Base-by-base conservation (phyloP, 2,329 filamentous ascomycete genomes). In the Stenocarpella maydis region DNA sequence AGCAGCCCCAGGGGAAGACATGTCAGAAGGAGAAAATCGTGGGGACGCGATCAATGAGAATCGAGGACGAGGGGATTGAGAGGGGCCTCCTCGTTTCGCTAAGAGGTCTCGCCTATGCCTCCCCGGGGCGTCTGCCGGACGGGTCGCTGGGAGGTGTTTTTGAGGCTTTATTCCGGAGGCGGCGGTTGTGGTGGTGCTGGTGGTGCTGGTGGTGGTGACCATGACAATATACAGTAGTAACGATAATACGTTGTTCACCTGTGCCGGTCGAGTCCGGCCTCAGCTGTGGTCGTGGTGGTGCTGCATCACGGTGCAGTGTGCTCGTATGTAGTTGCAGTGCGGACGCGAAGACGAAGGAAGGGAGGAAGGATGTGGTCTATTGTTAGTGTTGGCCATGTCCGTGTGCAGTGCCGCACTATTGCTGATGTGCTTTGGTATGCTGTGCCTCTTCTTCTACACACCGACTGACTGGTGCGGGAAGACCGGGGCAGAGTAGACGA, bases 381-480 rank as follows among this genome's bases (percentile, higher is more conserved):
- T 53, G 37, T 61, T 53, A 37, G 43, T 49, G 41, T 49, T 24
- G 41, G 2, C 1, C 1, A n/a, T 47, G 41, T 31, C 12, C 34
- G 28, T 7, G 3, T 31, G 28, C 26, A 17, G n/a, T 63, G 41
- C n/a, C 47, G 41, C 28, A 12, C 58, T 63, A 31, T 63, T 31
- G 43, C n/a, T 63, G 41, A 7, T 37, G 34, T 63, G 58, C 58
- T 63, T 26, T 63, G 58, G 28, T 66, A 31, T 37, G 34, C 34
- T 37, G 47, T 63, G 39, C 67, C 41, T 47, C 34, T 45, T 39
- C 49, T 65, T 50, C 67, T 28, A 15, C 65, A 68, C 34, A 70
- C 68, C 64, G 65, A 70, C 68, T 63, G 50, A 65, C 68, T 65
- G 65, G 65, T 41, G 61, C 68, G 64, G 58, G 43, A 43, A 61